A percentile compares a stretch with the other conserved stretches of the same genome.
Conservation (phyloP, 2,329 filamentous ascomycete species). For the Alternaria sp. region DNA sequence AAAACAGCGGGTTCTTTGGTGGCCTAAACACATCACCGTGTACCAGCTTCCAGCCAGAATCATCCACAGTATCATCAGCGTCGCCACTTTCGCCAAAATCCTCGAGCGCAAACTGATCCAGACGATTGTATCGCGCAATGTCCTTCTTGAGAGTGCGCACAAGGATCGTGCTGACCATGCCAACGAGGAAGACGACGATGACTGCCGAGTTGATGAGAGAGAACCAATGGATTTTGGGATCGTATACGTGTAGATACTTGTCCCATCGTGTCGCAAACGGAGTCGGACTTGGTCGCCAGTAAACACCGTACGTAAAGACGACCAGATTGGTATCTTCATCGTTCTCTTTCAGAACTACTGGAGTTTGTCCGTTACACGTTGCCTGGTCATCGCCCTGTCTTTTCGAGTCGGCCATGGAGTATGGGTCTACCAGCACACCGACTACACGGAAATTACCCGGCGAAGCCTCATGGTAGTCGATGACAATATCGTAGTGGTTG, state of each 20-base stretch:
- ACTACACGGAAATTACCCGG: slow-evolving; percentile 83
- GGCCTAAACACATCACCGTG: slow-evolving; percentile 97
- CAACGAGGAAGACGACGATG: slow-evolving; percentile 89
- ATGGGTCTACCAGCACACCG: slow-evolving; percentile 86
- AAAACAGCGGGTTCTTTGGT: slow-evolving; percentile 80
- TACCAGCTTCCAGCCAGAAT: slow-evolving; percentile 98
- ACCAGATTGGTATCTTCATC: slow-evolving; percentile 67
- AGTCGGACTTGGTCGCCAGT: slow-evolving; percentile 83
- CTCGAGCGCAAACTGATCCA: slow-evolving; percentile 89
- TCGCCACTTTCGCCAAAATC: slow-evolving; percentile 79
- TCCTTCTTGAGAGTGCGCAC: slow-evolving; percentile 90
- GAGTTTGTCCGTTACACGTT: slow-evolving; percentile 69
- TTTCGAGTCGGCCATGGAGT: slow-evolving; percentile 69
- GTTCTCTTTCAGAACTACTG: slow-evolving; percentile 71
- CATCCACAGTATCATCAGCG: slow-evolving; percentile 92
- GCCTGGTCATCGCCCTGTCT: slow-evolving; percentile 62
- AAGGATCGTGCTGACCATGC: slow-evolving; percentile 92
- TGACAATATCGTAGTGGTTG: slow-evolving; percentile 93
- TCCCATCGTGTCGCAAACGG: slow-evolving; percentile 98
- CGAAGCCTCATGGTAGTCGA: slow-evolving; percentile 88
- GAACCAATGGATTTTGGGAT: slow-evolving; percentile 99
- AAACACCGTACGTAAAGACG: slow-evolving; percentile 90
- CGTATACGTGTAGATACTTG: slow-evolving; percentile 96
- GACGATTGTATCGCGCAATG: slow-evolving; percentile 93
- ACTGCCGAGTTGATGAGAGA: slow-evolving; percentile 95